Percentiles rank a stretch among this genome's conserved stretches.
These are phyloP conservation scores for Castanea crenata DNA, from an alignment of 306 rosid genomes.

Conservation along the genomic window DNA sequence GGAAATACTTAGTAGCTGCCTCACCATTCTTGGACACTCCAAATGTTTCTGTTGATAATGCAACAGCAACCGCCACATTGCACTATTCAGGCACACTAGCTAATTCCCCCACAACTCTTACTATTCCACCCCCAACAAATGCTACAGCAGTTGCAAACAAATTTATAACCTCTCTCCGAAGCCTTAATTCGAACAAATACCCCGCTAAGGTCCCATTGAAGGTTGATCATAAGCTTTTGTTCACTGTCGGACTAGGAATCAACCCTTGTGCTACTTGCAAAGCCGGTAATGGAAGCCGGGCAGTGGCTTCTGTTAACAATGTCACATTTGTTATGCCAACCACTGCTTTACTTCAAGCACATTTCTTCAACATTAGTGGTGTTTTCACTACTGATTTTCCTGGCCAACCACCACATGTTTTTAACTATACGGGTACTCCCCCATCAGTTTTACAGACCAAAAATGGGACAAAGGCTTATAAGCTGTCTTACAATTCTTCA, in stretches of 20 bases:
- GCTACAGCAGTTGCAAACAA: constrained; percentile 65
- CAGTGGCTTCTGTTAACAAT: constrained; percentile 65
- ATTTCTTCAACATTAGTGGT: constrained; percentile 57
- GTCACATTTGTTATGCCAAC: constrained; percentile 81
- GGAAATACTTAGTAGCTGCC: constrained; percentile 59
- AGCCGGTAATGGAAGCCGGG: constrained; percentile 78
- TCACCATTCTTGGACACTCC: constrained; percentile 90
- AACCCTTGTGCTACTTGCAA: constrained; percentile 70
- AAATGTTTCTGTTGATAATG: constrained; percentile 52
- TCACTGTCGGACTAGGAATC: constrained; percentile 65
- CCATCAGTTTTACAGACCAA: constrained; percentile 42
- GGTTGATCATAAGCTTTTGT: constrained; percentile 57
- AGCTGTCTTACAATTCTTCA: constrained; percentile 50
- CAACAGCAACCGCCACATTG: constrained; percentile 64
- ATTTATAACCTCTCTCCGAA: constrained; percentile 47
- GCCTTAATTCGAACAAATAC: constrained; percentile 65
- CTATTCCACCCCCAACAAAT: constrained; percentile 66
- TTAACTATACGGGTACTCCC: constrained; percentile 50
- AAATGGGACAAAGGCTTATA: constrained; percentile 55
- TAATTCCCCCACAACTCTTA: constrained; percentile 39
- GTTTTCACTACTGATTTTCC: constrained; percentile 84
- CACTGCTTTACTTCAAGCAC: constrained; percentile 75
- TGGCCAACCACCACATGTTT: constrained; percentile 47
- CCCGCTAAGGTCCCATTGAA: constrained; percentile 66
- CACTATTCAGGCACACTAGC: constrained; percentile 60